A percentile compares a stretch with the other conserved stretches of the same genome.
Conservation (phyloP, 2,329 filamentous ascomycete genomes). For the Sporothrix protearum region DNA sequence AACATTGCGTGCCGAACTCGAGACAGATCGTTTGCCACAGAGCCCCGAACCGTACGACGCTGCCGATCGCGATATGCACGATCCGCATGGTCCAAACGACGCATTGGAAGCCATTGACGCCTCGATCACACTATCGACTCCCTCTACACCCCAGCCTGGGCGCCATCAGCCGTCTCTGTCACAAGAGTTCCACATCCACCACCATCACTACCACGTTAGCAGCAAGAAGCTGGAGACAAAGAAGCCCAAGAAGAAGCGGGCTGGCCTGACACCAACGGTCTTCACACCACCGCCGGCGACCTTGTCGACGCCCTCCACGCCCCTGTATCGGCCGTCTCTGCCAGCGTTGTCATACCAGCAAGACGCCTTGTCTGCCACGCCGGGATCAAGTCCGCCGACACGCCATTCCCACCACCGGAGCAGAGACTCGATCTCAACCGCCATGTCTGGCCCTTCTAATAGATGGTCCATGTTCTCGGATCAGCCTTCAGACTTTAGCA, state of each 20-base stretch:
- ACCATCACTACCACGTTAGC: slow-evolving; percentile 75
- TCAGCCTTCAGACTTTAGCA: slow-evolving; percentile 59
- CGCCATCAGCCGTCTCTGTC: slow-evolving; percentile 44
- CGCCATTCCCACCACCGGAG: slow-evolving; percentile 42
- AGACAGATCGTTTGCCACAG: slow-evolving; percentile 29
- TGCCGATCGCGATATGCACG: not conserved
- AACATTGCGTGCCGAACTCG: slow-evolving; percentile 70
- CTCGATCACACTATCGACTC: not conserved
- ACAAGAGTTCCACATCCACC: slow-evolving; percentile 85
- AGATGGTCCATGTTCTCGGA: slow-evolving; percentile 64
- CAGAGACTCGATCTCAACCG: slow-evolving; percentile 50
- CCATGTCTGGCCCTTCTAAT: slow-evolving; percentile 43
- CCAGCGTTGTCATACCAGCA: slow-evolving; percentile 39
- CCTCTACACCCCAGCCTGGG: slow-evolving; percentile 29
- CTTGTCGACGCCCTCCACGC: slow-evolving; percentile 43
- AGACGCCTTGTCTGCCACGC: not conserved
- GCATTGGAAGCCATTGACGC: not conserved
- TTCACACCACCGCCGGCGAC: slow-evolving; percentile 53
- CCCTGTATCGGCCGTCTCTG: slow-evolving; percentile 35
- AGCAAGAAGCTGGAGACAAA: slow-evolving; percentile 55
- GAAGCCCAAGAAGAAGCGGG: slow-evolving; percentile 69
- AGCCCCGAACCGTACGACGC: not conserved
- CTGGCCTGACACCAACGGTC: slow-evolving; percentile 57
- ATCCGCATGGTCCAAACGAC: not conserved
- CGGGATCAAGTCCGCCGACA: slow-evolving; percentile 33